Base-by-base conservation (phyloP, 768 basidiomycete species). In the Pisolithus marmoratus region DNA sequence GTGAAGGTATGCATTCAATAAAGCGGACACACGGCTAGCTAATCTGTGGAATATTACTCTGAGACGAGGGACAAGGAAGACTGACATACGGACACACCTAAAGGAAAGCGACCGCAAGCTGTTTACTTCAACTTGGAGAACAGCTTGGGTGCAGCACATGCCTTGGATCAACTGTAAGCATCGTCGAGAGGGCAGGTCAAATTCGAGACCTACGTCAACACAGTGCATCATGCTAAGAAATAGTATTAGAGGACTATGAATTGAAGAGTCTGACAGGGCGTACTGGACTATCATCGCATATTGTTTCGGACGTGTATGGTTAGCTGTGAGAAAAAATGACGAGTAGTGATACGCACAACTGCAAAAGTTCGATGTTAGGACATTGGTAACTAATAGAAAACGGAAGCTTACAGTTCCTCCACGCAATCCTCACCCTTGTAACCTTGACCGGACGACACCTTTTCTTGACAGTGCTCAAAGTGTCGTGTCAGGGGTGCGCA, bases 361-460 rank as follows among this genome's bases (percentile, higher is more conserved):
- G 38, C 47, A 17, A 3, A 11, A 1, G 24, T 24, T 23, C 38
- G 23, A 8, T 24, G 47, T 58, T 24, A 55, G 22, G 54, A 14
- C 31, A 50, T 14, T 46, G 31, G 38, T 26, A 8, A 44, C 9
- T n/a, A 11, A 46, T 14, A 37, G 4, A 4, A 34, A 45, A n/a
- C 5, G 34, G 34, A 34, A 34, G 4, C 85, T 68, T 60, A 89
- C 87, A 92, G 67, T 77, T 92, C 91, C 72, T 93, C 90, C 36
- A 94, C 87, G 64, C 92, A 95, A 65, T 94, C 92, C 75, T 95
- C 94, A 56, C 83, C 83, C 66, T 90, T 85, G 80, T 79, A 91
- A 37, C 91, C 93, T 62, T 93, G 64, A 24, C 93, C 94, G 27
- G 74, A 76, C 53, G 82, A 70, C 44, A 96, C 84, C 72, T 91